Base-by-base conservation (phyloP, 371 early-diverging fungal genomes). In the Capillidium heterosporum region DNA sequence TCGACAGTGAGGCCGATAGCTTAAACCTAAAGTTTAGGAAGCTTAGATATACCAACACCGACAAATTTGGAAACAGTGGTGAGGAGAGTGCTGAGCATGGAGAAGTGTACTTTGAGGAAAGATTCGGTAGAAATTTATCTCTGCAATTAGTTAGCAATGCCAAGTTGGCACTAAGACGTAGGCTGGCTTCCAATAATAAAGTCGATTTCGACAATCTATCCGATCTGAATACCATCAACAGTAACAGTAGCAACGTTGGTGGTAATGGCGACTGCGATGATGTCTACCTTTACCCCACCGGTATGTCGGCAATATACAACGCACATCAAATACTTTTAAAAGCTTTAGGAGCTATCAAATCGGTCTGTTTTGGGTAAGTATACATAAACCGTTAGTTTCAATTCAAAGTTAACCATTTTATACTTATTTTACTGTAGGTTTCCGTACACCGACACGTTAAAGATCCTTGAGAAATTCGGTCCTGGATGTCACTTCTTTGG, bases 271-370 rank as follows among this genome's bases (percentile, higher is more conserved):
- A 41, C 82, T 4, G 8, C 19, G 66, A 80, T 28, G 86, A 95
- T 59, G 93, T 95, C 15, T 92, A 72, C 59, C 71, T 95, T 53
- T 85, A 78, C 59, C 81, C 91, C 8, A 78, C 77, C 31, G 96
- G 96, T 19, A 95, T 95, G 95, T 79, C 82, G 48, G 89, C 95
- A 1, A 91, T 96, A 46, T 95, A 76, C 63, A 80, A 85, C 59
- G 80, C 89, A 2, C 89, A 89, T 66, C 76, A 78, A 35, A 59
- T 71, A 21, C 75, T 84, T 5, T 64, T 80, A 61, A 55, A 62
- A 2, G 40, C 68, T 32, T 66, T 73, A 35, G 59, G 57, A 1
- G 71, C 73, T 1, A 72, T 70, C 21, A 85, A 88, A 65, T 83
- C 81, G 57, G 78, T 90, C 1, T 92, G 92, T 59, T 95, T 87